phyloP scores from a whole-genome alignment of 2,329 filamentous ascomycete genomes.

The Onygena corvina region DNA sequence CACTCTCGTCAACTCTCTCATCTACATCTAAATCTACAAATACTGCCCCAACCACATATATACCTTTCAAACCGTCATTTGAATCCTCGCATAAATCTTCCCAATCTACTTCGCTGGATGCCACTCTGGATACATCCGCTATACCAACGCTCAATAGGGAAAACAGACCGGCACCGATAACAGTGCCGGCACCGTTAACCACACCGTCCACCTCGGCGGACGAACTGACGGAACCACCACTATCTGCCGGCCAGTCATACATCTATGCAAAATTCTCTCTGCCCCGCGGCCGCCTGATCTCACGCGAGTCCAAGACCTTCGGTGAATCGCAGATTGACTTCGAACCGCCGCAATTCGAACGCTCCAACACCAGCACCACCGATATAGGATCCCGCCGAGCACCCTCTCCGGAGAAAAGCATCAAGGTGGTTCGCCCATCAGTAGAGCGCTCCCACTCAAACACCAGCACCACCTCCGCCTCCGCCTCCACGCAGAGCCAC shows the following conservation, averaged over 20 bases:
- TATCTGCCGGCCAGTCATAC: constrained; percentile 55
- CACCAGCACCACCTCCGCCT: constrained; percentile 34
- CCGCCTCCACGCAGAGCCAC: constrained; percentile 50
- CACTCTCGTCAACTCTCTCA: too few species aligned
- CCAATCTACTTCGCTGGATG: too few species aligned
- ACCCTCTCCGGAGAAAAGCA: constrained; percentile 1
- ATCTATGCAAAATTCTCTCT: constrained; percentile 76
- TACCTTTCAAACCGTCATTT: too few species aligned
- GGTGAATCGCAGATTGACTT: constrained; percentile 16
- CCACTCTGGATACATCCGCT: neutral
- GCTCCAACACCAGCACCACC: constrained; percentile 26
- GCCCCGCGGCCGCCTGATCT: constrained; percentile 67
- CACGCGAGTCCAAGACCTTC: constrained; percentile 45
- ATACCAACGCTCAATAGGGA: constrained; percentile 14
- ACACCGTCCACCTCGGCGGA: neutral
- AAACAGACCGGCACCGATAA: constrained; percentile 25
- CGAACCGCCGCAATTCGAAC: constrained; percentile 44
- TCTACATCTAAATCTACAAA: too few species aligned
- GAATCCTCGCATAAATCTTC: too few species aligned
- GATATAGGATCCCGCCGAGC: too few species aligned
- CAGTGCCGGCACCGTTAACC: constrained; percentile 18
- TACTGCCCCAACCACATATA: neutral
- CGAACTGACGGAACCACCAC: constrained; percentile 22
- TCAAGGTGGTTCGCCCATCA: neutral
- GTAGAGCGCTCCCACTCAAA: constrained; percentile 12